Percentiles rank a stretch among this genome's conserved stretches.
Conservation (phyloP, 108 stramenopile species). For the Skeletonema potamos region DNA sequence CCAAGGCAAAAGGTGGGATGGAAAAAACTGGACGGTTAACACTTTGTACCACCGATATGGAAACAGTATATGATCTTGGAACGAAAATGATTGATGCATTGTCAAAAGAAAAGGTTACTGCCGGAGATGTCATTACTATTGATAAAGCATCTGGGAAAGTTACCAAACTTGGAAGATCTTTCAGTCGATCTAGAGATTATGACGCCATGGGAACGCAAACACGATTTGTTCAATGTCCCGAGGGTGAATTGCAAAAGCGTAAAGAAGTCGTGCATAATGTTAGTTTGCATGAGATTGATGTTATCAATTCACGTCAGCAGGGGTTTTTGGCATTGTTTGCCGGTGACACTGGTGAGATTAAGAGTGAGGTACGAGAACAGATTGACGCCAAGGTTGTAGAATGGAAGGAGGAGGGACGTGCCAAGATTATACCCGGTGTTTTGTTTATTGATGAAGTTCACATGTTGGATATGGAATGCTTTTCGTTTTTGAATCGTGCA, state of each 20-base stretch:
- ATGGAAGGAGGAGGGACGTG: conserved; percentile 97
- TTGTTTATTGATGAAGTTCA: conserved; percentile 99
- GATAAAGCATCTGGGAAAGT: conserved; percentile 98
- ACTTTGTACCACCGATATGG: conserved; percentile 99
- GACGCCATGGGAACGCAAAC: conserved; percentile 99
- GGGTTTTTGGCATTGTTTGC: conserved; percentile 99
- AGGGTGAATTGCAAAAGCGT: conserved; percentile 98
- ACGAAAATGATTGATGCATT: conserved; percentile 99
- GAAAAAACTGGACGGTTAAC: conserved; percentile 96
- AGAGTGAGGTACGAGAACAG: conserved; percentile 94
- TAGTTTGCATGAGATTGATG: conserved; percentile 98
- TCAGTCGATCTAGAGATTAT: conserved; percentile 94
- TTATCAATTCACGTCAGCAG: conserved; percentile 98
- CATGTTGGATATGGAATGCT: conserved; percentile 96
- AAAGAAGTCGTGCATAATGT: conserved; percentile 97
- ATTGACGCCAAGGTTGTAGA: conserved; percentile 97
- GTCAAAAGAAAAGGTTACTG: conserved; percentile 94
- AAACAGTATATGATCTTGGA: conserved; percentile 99
- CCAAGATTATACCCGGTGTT: conserved; percentile 97
- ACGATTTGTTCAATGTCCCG: conserved; percentile 98
- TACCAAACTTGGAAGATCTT: conserved; percentile 94
- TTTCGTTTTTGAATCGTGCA: conserved; percentile 92
- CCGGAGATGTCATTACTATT: conserved; percentile 99
- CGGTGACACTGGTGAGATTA: conserved; percentile 99
- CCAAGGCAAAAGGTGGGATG: conserved; percentile 56